A percentile compares a stretch with the other conserved stretches of the same genome.
phyloP scores from a whole-genome alignment of 2,329 filamentous ascomycete species.

The Epichloe glyceriae region DNA sequence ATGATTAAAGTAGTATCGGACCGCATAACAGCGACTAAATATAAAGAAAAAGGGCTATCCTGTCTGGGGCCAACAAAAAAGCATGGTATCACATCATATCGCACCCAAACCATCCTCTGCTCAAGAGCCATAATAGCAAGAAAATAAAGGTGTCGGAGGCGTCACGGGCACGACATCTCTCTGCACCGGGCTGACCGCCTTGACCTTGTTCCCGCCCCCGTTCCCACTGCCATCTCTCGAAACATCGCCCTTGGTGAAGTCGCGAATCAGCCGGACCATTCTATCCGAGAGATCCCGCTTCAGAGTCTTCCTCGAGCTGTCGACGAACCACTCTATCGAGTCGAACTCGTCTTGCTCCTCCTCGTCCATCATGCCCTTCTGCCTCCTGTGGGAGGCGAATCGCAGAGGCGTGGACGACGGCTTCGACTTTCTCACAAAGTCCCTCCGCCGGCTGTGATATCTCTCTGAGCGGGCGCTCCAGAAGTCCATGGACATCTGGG shows the following conservation, averaged over 20 bases:
- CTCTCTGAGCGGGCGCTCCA: constrained; percentile 23
- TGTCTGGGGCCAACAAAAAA: not conserved
- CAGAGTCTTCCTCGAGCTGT: constrained; percentile 1
- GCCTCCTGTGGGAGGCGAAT: constrained; percentile 25
- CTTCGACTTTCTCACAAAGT: constrained; percentile 28
- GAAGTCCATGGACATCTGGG: constrained; percentile 29
- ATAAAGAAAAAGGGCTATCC: not conserved
- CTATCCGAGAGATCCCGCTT: constrained; percentile 3
- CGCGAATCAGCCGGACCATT: constrained; percentile 3
- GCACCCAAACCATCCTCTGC: not conserved
- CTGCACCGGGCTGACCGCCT: not conserved
- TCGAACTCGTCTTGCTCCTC: constrained; percentile 27
- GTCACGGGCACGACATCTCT: not conserved
- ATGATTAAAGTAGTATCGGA: not conserved
- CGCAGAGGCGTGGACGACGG: constrained; percentile 23
- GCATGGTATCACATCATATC: not conserved
- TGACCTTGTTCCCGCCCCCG: not conserved
- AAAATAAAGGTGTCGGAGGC: constrained; percentile 1
- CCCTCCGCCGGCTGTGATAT: constrained; percentile 24
- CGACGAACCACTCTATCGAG: constrained; percentile 9
- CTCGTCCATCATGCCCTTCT: constrained; percentile 13
- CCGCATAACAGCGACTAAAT: not conserved
- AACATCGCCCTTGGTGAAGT: constrained; percentile 2
- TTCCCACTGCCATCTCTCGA: not conserved
- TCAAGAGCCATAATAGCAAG: constrained; percentile 3